Conservation (phyloP, 1,284 basidiomycete species). For the Mycosarcoma maydis region DNA sequence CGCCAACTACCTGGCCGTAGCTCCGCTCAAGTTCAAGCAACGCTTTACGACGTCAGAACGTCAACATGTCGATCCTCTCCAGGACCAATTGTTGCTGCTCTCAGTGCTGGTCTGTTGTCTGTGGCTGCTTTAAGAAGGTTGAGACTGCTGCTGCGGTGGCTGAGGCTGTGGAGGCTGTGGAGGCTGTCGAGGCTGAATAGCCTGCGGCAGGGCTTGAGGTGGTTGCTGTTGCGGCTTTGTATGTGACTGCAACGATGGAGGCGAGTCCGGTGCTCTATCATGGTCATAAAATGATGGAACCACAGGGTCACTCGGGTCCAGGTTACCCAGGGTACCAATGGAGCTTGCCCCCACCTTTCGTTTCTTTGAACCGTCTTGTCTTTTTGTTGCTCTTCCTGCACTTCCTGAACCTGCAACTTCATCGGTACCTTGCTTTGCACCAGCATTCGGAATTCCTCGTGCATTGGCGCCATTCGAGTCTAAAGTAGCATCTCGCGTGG, state of each 20-base stretch:
- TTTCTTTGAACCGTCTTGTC: background rate
- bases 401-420: too few species aligned
- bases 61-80: background rate
- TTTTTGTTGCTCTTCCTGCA: too few species aligned
- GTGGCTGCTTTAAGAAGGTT: background rate
- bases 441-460: too few species aligned
- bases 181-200: too few species aligned
- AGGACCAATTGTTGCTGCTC: too few species aligned
- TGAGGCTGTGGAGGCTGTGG: too few species aligned
- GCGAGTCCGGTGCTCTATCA: background rate
- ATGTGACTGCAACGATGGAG: background rate
- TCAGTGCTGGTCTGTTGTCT: too few species aligned
- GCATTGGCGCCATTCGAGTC: background rate
- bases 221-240: too few species aligned
- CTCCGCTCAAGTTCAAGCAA: too few species aligned
- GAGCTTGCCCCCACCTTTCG: background rate
- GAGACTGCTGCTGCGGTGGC: background rate
- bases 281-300: constrained; percentile 4
- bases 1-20: too few species aligned
- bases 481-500: background rate
- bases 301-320: constrained; percentile 26
- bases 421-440: too few species aligned
- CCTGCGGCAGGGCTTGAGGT: too few species aligned
- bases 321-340: background rate
- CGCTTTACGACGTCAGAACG: background rate